These are phyloP conservation scores for Microsporum canis DNA, from an alignment of 2,329 filamentous ascomycete species.

Conservation along the genomic window DNA sequence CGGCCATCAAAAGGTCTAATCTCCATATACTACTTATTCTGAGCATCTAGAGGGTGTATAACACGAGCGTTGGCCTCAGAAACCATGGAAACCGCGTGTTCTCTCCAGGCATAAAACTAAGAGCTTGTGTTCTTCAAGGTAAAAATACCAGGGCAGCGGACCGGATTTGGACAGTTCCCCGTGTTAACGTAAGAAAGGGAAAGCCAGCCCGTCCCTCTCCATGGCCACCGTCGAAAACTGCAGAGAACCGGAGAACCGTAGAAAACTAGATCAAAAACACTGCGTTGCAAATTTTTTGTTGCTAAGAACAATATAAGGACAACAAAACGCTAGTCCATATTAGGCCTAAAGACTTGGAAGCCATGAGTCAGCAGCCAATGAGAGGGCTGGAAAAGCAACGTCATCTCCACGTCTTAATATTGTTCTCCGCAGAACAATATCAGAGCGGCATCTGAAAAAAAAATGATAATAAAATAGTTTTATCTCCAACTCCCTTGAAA, in stretches of 20 bases:
- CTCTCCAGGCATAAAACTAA: background rate
- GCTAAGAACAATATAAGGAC: constrained; percentile 3
- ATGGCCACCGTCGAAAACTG: background rate
- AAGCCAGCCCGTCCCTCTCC: background rate
- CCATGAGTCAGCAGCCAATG: constrained; percentile 4
- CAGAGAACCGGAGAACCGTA: background rate
- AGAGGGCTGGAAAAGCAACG: background rate
- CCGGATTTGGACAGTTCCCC: background rate
- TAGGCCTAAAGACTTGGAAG: background rate
- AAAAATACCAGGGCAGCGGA: background rate
- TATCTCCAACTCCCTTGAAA: background rate
- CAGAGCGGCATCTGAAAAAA: background rate
- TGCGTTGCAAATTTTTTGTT: background rate
- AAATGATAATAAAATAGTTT: background rate
- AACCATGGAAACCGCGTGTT: background rate
- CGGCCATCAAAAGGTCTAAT: background rate
- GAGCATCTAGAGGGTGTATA: background rate
- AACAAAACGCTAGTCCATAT: constrained; percentile 1
- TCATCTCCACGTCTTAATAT: constrained; percentile 14
- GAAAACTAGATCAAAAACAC: background rate
- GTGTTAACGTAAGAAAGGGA: background rate
- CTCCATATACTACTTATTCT: background rate
- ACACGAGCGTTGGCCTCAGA: background rate
- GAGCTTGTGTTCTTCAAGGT: background rate
- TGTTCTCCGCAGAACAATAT: constrained; percentile 17